Conservation (phyloP, 2,329 filamentous ascomycete genomes). For the Elsinoe perseae region DNA sequence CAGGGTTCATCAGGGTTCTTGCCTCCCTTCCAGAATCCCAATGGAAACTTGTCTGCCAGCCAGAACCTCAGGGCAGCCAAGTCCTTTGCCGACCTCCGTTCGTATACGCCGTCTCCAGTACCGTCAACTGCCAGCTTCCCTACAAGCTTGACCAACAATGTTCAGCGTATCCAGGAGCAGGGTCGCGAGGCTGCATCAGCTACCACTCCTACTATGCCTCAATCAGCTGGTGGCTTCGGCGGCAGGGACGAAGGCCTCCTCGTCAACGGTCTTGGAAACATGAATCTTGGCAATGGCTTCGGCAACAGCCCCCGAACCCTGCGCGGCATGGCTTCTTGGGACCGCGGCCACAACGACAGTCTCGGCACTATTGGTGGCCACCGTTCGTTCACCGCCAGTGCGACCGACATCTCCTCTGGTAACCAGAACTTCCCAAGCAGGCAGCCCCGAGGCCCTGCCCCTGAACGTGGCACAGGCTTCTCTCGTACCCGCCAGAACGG, state of each 20-base stretch:
- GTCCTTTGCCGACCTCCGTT: constrained; percentile 91
- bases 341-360: constrained; percentile 41
- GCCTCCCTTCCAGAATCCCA: constrained; percentile 67
- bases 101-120: constrained; percentile 88
- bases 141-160: constrained; percentile 55
- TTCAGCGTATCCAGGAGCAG: constrained; percentile 55
- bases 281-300: constrained; percentile 47
- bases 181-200: constrained; percentile 50
- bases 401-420: constrained; percentile 47
- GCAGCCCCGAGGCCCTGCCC: constrained; percentile 54
- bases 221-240: constrained; percentile 37
- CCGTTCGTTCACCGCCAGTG: constrained; percentile 51
- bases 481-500: constrained; percentile 51
- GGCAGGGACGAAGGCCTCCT: constrained; percentile 48
- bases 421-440: constrained; percentile 45
- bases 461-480: constrained; percentile 53
- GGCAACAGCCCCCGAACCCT: constrained; percentile 51
- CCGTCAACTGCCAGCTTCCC: constrained; percentile 84
- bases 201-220: constrained; percentile 58
- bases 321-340: constrained; percentile 55
- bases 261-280: constrained; percentile 55
- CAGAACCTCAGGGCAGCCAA: constrained; percentile 86
- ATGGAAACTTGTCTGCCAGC: constrained; percentile 54
- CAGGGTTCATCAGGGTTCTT: constrained; percentile 69
- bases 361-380: constrained; percentile 56